Evolutionary conservation across 306 rosid genomes (phyloP), one percentile per base, ranked within the genome.

Genomic region (Vigna nakashimae): DNA sequence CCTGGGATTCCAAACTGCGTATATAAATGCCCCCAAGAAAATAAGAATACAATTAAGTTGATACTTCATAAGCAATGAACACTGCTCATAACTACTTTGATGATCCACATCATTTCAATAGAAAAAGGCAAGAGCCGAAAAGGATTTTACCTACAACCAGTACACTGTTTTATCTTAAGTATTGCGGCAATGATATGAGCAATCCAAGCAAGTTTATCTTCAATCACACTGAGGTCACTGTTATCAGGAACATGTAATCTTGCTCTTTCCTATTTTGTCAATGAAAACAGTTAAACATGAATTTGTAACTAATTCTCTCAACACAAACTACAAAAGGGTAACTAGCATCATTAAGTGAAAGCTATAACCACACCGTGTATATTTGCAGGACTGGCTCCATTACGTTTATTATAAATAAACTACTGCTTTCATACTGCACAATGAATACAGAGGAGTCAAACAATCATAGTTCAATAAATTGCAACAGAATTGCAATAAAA

Each of bases 181-280:
- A 95, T 88, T 58, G 99, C 97, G 82, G 98, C 99, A 80, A 91
- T 86, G 48, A 95, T 95, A 86, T 95, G 99, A 74, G 92, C 92
- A 83, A 95, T 88, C 99, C 99, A 95, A 73, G 99, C 92, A 82
- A 95, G 97, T 82, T 95, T 95, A 76, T 90, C 99, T 84, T 95
- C 99, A 69, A 90, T 80, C 69, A 92, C 86, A 43, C 92, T 55
- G 51, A 95, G 90, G 76, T 92, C 98, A 40, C 83, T 87, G 81
- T 77, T 88, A 87, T 95, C 97, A 82, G 88, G 75, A 72, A 82
- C 88, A 76, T 83, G 99, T 77, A 92, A 58, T 69, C 97, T 89
- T 82, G 94, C 98, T 84, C 96, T 91, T 86, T 91, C 99, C 99
- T 95, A 69, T 77, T 86, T 70, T 84, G 69, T 58, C 51, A 86